phyloP scores from a whole-genome alignment of 1,284 basidiomycete genomes.

The Cutaneotrichosporon sp. region DNA sequence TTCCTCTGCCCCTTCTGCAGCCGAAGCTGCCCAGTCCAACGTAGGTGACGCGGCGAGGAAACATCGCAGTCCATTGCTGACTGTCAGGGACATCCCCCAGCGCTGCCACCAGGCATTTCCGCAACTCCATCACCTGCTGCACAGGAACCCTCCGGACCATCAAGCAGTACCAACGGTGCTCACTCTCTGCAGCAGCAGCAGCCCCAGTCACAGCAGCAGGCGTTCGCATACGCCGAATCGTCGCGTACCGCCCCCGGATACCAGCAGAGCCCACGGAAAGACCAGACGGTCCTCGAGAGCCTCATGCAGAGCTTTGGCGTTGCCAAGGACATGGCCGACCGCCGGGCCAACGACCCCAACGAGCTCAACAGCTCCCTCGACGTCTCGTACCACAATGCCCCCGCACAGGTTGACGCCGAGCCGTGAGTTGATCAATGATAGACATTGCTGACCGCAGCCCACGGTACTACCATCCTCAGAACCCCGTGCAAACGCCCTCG shows the following conservation, averaged over 20 bases:
- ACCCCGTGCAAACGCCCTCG: slow-evolving; percentile 83
- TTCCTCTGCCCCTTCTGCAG: not conserved
- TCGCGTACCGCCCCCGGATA: slow-evolving; percentile 54
- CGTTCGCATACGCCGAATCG: too few species aligned
- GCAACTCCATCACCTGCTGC: slow-evolving; percentile 25
- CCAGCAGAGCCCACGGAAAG: slow-evolving; percentile 52
- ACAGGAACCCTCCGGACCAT: not conserved
- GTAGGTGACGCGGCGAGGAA: slow-evolving; percentile 8
- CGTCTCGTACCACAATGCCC: slow-evolving; percentile 78
- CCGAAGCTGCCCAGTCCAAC: slow-evolving; percentile 11
- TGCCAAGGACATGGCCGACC: slow-evolving; percentile 61
- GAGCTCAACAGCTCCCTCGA: slow-evolving; percentile 90
- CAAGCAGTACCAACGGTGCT: slow-evolving; percentile 3
- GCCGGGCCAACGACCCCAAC: slow-evolving; percentile 77
- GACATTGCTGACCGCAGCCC: slow-evolving; percentile 56
- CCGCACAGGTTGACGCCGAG: slow-evolving; percentile 89
- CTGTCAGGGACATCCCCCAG: slow-evolving; percentile 21
- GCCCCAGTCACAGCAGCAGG: slow-evolving; percentile 4
- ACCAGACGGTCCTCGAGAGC: slow-evolving; percentile 68
- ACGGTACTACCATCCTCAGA: slow-evolving; percentile 92
- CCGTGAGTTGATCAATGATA: slow-evolving; percentile 58
- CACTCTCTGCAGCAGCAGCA: slow-evolving; percentile 10
- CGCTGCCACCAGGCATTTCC: slow-evolving; percentile 26
- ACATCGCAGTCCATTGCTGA: not conserved
- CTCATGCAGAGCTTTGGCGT: slow-evolving; percentile 92